phyloP scores from a whole-genome alignment of 805 yeast genomes.

The Cyberlindnera sargentensis region DNA sequence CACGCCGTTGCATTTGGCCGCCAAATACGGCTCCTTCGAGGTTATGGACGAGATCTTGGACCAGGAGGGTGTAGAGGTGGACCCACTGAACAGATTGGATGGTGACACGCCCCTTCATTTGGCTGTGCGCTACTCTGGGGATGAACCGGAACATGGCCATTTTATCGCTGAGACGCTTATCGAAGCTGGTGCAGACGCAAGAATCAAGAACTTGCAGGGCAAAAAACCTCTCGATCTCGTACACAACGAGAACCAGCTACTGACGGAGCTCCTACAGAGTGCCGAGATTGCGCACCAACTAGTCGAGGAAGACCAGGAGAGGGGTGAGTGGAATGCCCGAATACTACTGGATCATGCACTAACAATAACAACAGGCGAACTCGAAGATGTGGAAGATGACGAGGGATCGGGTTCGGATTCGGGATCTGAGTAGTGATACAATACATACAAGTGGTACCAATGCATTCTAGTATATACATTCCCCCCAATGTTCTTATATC shows the following conservation, averaged over 20 bases:
- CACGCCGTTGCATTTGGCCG: slow-evolving; percentile 75
- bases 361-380: slow-evolving; percentile 14
- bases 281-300: slow-evolving; percentile 69
- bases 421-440: slow-evolving; percentile 2
- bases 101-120: slow-evolving; percentile 88
- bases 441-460: not conserved
- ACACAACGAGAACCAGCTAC: slow-evolving; percentile 42
- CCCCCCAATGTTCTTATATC: not conserved
- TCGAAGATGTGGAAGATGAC: slow-evolving; percentile 26
- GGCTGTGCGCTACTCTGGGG: slow-evolving; percentile 67
- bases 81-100: slow-evolving; percentile 62
- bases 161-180: slow-evolving; percentile 73
- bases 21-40: slow-evolving; percentile 78
- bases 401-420: slow-evolving; percentile 20
- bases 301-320: slow-evolving; percentile 27
- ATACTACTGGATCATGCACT: slow-evolving; percentile 7
- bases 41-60: slow-evolving; percentile 77
- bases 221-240: slow-evolving; percentile 72
- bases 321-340: slow-evolving; percentile 22
- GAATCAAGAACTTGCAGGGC: slow-evolving; percentile 50
- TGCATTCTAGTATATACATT: not conserved
- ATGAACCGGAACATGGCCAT: slow-evolving; percentile 73
- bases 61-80: slow-evolving; percentile 85
- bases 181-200: slow-evolving; percentile 89
- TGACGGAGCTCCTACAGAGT: slow-evolving; percentile 55